Percentiles rank a stretch among this genome's conserved stretches.
These are phyloP conservation scores for Mortierella sp. DNA, from an alignment of 371 early-diverging fungal genomes.

Conservation along the genomic window DNA sequence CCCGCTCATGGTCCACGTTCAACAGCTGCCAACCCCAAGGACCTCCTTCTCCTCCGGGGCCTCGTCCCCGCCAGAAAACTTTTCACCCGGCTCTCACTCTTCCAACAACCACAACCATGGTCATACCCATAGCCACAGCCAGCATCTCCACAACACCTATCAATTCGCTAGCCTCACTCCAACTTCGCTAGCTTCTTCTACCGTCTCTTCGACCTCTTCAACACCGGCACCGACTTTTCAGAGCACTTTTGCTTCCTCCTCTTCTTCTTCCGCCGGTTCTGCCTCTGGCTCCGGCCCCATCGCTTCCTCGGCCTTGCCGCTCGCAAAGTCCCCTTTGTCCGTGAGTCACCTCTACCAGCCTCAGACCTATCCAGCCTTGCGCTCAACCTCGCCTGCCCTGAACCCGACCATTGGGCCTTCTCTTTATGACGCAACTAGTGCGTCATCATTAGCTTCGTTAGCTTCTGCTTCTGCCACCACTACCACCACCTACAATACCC, in stretches of 20 bases:
- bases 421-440: constrained; percentile 17
- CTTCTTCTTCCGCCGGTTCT: constrained; percentile 4
- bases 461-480: neutral
- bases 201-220: constrained; percentile 20
- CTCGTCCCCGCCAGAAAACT: constrained; percentile 51
- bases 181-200: constrained; percentile 15
- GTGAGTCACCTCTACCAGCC: constrained; percentile 37
- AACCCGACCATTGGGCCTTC: constrained; percentile 36
- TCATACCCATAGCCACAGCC: constrained; percentile 16
- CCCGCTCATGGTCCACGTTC: constrained; percentile 50
- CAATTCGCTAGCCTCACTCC: constrained; percentile 28
- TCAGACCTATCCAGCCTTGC: constrained; percentile 39
- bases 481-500: constrained; percentile 16
- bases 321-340: constrained; percentile 37
- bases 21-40: constrained; percentile 53
- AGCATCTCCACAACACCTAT: constrained; percentile 10
- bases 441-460: constrained; percentile 14
- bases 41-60: constrained; percentile 58
- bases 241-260: constrained; percentile 52
- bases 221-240: constrained; percentile 35
- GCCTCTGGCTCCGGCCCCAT: neutral
- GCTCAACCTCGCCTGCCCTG: constrained; percentile 42
- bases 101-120: constrained; percentile 11
- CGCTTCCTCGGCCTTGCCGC: constrained; percentile 4
- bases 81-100: constrained; percentile 34